Evolutionary conservation across 805 yeast species (phyloP), one percentile per base, ranked within the genome.

Genomic region (Debaryomyces maramus): DNA sequence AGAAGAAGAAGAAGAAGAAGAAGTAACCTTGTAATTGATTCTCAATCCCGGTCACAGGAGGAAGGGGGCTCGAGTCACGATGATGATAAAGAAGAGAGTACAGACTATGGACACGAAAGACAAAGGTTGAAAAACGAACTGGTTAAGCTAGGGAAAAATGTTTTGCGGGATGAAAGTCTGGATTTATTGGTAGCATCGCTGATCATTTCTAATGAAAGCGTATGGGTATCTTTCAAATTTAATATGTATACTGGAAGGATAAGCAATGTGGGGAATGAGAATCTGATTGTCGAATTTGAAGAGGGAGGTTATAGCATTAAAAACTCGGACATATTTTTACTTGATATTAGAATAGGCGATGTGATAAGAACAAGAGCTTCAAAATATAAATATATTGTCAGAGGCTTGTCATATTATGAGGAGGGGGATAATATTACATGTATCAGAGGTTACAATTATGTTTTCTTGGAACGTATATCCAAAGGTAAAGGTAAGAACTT

Each of bases 331-430:
- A 58, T 71, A 27, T 66, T 54, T 45, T 67, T 77, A 3, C 58
- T 83, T 16, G 85, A 78, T 52, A 57, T 83, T 2, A 56, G 78
- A 29, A 58, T 82, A 13, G 88, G 86, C 3, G 88, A 83, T 46
- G 51, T 42, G 0, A 68, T 83, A 1, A 60, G 61, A 11, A 46
- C 72, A 21, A 57, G 61, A 10, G 60, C 63, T 13, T 49, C 56
- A 2, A 52, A 56, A 6, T 46, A 55, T 1, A 54, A 54, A 5
- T 78, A 68, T 48, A 39, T 45, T 5, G 77, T 83, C 3, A 65
- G 73, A 1, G 85, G 81, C 0, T 54, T 83, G 24, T 24, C 34
- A 14, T 37, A 35, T 17, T 47, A 41, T 4, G 39, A 39, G 2
- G 51, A 56, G 6, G 45, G 44, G 6, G 49, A 55, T 13, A 46